phyloP scores from a whole-genome alignment of 352 stramenopile species.

The Globisporangium orthogonon region DNA sequence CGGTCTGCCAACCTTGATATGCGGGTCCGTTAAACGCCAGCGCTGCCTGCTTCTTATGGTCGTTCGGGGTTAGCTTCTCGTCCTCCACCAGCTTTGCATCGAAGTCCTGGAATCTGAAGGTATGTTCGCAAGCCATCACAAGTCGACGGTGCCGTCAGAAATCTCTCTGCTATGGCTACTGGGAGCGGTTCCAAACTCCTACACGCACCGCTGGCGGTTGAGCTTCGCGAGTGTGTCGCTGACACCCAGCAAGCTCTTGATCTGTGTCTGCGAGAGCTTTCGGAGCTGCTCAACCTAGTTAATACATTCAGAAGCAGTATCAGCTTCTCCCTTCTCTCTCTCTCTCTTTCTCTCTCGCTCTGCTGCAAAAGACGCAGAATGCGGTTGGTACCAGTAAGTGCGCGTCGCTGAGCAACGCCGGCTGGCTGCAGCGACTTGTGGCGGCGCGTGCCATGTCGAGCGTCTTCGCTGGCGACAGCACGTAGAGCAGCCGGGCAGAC shows the following conservation, averaged over 20 bases:
- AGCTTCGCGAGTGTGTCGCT: constrained; percentile 81
- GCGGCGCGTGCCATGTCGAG: constrained; percentile 51
- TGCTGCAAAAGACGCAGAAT: neutral
- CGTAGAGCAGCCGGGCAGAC: constrained; percentile 45
- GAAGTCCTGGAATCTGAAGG: constrained; percentile 50
- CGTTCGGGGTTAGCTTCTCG: constrained; percentile 16
- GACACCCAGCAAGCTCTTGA: constrained; percentile 80
- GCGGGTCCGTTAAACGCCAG: constrained; percentile 82
- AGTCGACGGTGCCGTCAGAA: neutral
- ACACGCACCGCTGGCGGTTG: constrained; percentile 68
- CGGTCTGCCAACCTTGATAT: constrained; percentile 37
- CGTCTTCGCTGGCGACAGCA: constrained; percentile 89
- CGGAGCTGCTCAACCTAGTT: constrained; percentile 41
- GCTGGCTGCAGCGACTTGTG: constrained; percentile 29
- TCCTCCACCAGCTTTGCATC: constrained; percentile 22
- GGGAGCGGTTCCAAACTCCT: neutral
- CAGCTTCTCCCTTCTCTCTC: neutral
- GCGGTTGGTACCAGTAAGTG: constrained; percentile 30
- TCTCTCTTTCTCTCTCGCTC: too few species aligned
- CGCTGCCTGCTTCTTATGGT: constrained; percentile 57
- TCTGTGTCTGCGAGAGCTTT: constrained; percentile 51
- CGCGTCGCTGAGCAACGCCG: constrained; percentile 49
- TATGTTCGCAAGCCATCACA: neutral
- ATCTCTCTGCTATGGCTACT: neutral
- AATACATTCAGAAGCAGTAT: too few species aligned